Evolutionary conservation across 305 asterid species (phyloP), one percentile per base, ranked within the genome.

Genomic region (Fraxinus velutina): DNA sequence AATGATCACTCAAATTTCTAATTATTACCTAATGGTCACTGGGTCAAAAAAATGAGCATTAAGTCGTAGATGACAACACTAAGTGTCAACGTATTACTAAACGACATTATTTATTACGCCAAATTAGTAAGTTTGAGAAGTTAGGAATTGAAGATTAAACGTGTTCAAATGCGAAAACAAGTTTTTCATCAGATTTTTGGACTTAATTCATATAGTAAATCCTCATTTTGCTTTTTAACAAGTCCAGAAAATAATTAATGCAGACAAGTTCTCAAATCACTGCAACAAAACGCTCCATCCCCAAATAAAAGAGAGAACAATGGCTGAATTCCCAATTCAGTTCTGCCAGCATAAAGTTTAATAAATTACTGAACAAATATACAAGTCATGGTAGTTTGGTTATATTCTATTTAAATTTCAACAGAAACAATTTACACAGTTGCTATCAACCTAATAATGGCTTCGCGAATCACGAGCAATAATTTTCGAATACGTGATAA

Each of bases 361-460:
- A 60, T 66, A 66, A 27, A 66, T 27, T n/a, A 24, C 70, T 72
- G 79, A 47, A 83, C 72, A 44, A 50, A 78, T 78, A n/a, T 34
- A 57, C 21, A 47, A 15, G 70, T 8, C 86, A 47, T 27, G 30
- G 64, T n/a, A 33, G 82, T 79, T 79, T 57, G 33, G 81, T 36
- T 52, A 33, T 75, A 44, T 68, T 68, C 22, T 24, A 79, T 64
- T 57, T 82, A 50, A 72, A 62, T 80, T 64, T 76, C 79, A 70
- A 76, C 21, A 22, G 83, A 70, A 81, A 34, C 76, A 76, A 82
- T 76, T 39, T 84, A 84, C 84, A 68, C 75, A 84, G 24, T 71
- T 71, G 62, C 72, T 75, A 81, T 78, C 72, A 36, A 36, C 60
- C 80, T 78, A 81, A 83, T 80, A 76, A 60, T 72, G 36, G 44